Evolutionary conservation across 805 yeast genomes (phyloP), one percentile per base, ranked within the genome.

Genomic region (Henningerozyma blattae): DNA sequence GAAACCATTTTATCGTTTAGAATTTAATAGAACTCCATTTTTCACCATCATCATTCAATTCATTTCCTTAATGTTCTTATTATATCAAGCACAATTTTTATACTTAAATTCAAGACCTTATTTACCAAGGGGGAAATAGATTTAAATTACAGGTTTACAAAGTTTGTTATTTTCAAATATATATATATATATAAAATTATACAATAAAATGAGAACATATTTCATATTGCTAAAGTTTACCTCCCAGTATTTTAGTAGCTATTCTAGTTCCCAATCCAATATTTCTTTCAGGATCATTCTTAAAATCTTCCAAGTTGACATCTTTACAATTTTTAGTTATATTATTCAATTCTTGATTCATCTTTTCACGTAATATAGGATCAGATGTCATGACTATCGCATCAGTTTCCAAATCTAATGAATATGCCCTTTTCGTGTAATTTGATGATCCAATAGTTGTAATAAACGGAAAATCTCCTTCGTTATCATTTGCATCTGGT

Each of bases 361-460:
- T 77, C 32, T 61, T 48, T 4, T 43, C 33, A 48, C 76, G 76
- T 41, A 89, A 63, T 3, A 59, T 62, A 14, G 64, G 58, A 51
- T 83, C 87, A 34, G 64, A 68, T 1, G 96, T 87, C 12, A 86
- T 59, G 1, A 89, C 55, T 1, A 91, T 62, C 0, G 87, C 93
- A 50, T 91, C 89, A 6, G 89, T 70, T 58, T 91, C 98, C 37
- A 91, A 64, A 55, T 91, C 98, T 38, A 79, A 70, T 3, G 79
- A 68, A 49, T 89, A 89, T 0, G 96, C 87, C 40, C 98, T 67
- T 41, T 79, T 72, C 0, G 98, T 91, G 56, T 86, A 91, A 54
- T 91, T 91, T 0, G 96, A 85, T 1, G 95, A 83, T 0, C 98
- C 98, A 32, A 91, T 68, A 5, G 87, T 73, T 0, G 95, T 83